Percentiles rank a stretch among this genome's conserved stretches.
Evolutionary conservation across 2,329 filamentous ascomycete genomes (phyloP).

Genomic region (Magnaporthiopsis incrustans): DNA sequence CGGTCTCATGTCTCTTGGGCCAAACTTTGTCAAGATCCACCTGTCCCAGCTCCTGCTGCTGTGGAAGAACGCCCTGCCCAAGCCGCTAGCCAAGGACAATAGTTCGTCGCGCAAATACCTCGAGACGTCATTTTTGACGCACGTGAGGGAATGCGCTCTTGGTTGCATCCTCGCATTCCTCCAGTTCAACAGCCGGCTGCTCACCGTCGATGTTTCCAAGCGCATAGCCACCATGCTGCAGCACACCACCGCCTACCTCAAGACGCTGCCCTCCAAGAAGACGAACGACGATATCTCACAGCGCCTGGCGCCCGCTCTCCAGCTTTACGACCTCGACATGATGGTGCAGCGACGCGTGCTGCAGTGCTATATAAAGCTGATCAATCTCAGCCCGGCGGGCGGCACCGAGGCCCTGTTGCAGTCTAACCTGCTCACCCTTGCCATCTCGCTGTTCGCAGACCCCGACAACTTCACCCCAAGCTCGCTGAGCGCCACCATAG

Average conservation of each 20-base stretch:
- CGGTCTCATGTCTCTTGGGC: constrained; percentile 89
- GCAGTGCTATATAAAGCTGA: constrained; percentile 88
- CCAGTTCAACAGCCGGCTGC: constrained; percentile 82
- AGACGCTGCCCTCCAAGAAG: constrained; percentile 74
- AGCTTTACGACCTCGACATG: constrained; percentile 81
- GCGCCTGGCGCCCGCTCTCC: constrained; percentile 73
- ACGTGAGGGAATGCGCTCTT: constrained; percentile 89
- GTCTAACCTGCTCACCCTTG: constrained; percentile 82
- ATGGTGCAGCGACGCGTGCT: constrained; percentile 91
- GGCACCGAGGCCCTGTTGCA: constrained; percentile 81
- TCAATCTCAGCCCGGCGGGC: constrained; percentile 78
- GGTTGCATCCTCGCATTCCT: constrained; percentile 88
- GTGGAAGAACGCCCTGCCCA: constrained; percentile 96
- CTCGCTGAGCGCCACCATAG: constrained; percentile 84
- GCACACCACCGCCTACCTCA: constrained; percentile 85
- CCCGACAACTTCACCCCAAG: constrained; percentile 80
- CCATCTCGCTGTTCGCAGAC: constrained; percentile 86
- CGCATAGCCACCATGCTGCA: constrained; percentile 90
- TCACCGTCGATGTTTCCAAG: constrained; percentile 91
- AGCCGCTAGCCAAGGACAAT: constrained; percentile 88
- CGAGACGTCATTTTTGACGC: constrained; percentile 86
- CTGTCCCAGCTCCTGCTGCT: constrained; percentile 85
- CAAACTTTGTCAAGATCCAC: constrained; percentile 98
- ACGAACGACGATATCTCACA: constrained; percentile 80
- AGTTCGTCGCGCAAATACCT: constrained; percentile 74